phyloP scores from a whole-genome alignment of 1,284 basidiomycete genomes.

The Lignosus rhinocerotis region DNA sequence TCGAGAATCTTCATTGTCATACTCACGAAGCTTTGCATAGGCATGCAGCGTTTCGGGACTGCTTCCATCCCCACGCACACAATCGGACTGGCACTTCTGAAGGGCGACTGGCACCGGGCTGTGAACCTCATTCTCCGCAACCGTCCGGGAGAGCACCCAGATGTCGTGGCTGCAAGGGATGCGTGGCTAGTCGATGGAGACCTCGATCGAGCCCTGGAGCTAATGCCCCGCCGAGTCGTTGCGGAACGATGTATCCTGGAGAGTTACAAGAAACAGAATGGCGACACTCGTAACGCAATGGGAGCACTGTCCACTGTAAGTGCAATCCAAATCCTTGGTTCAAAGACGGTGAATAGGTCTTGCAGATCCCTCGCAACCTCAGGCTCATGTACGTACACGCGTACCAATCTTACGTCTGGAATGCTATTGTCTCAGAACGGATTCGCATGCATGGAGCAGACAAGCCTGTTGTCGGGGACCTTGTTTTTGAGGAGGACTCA shows the following conservation, averaged over 20 bases:
- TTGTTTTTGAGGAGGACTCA: slow-evolving; percentile 66
- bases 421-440: slow-evolving; percentile 91
- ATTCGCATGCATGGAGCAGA: slow-evolving; percentile 78
- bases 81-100: slow-evolving; percentile 88
- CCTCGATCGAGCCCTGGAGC: slow-evolving; percentile 72
- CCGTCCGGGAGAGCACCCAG: slow-evolving; percentile 88
- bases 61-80: slow-evolving; percentile 94
- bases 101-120: slow-evolving; percentile 88
- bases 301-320: slow-evolving; percentile 82
- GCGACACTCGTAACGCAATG: slow-evolving; percentile 80
- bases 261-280: slow-evolving; percentile 80
- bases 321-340: slow-evolving; percentile 16
- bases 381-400: slow-evolving; percentile 98
- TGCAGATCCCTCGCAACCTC: slow-evolving; percentile 91
- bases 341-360: not conserved
- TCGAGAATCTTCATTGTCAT: not conserved
- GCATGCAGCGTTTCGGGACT: slow-evolving; percentile 99
- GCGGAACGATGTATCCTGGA: slow-evolving; percentile 93
- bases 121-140: slow-evolving; percentile 80
- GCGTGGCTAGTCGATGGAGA: slow-evolving; percentile 84
- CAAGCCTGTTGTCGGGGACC: slow-evolving; percentile 82
- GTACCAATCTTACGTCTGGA: slow-evolving; percentile 99
- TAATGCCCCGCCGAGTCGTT: slow-evolving; percentile 87
- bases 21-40: slow-evolving; percentile 38
- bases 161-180: slow-evolving; percentile 75